These are phyloP conservation scores for Penicillium sp. DNA, from an alignment of 2,329 filamentous ascomycete species.

Conservation along the genomic window DNA sequence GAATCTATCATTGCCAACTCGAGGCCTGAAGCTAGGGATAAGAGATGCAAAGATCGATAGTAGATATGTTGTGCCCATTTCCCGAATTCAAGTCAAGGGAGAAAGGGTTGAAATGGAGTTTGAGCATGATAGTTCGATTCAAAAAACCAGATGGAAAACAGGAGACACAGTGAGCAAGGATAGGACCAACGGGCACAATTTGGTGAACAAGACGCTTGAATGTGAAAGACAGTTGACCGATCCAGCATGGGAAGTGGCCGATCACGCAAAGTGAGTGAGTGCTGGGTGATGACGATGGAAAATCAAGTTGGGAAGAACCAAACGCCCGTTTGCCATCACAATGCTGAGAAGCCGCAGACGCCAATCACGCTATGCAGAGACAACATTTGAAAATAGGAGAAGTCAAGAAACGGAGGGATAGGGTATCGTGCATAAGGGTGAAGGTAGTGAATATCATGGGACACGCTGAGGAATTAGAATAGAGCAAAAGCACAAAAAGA, in stretches of 20 bases:
- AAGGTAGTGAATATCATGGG: conserved; percentile 14
- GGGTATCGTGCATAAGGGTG: conserved; percentile 31
- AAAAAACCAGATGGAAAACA: too few species aligned
- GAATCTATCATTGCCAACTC: conserved; percentile 7
- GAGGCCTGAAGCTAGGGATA: neutral
- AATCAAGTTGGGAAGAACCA: conserved; percentile 20
- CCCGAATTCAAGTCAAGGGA: too few species aligned
- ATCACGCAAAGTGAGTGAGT: too few species aligned
- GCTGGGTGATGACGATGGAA: neutral
- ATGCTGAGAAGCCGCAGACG: conserved; percentile 31
- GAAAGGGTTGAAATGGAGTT: too few species aligned
- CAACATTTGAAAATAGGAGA: conserved; percentile 19
- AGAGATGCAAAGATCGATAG: neutral
- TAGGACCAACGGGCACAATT: too few species aligned
- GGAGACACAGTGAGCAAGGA: too few species aligned
- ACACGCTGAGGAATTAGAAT: conserved; percentile 8
- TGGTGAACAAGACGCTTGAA: too few species aligned
- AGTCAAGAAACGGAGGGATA: conserved; percentile 27
- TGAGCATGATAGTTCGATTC: neutral
- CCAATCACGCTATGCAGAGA: conserved; percentile 39
- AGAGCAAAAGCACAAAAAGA: conserved; percentile 10
- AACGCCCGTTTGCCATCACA: conserved; percentile 30
- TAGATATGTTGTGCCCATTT: neutral
- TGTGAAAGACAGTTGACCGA: too few species aligned
- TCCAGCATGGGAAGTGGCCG: too few species aligned